Base-by-base conservation (phyloP, 768 basidiomycete genomes). In the Rhodotorula sphaerocarpa region DNA sequence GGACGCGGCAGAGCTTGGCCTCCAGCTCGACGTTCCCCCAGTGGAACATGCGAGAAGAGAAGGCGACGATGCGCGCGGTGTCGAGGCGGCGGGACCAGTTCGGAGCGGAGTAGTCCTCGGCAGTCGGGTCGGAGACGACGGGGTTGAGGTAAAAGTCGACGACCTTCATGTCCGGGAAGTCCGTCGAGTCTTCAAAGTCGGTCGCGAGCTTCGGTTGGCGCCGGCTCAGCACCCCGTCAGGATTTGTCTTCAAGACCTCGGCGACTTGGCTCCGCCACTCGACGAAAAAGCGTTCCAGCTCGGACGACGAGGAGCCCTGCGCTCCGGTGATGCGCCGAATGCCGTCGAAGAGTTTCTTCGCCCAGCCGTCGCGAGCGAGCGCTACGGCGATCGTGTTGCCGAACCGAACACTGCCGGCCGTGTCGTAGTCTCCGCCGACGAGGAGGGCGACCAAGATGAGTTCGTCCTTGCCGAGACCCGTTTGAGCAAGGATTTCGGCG, bases 391-490 rank as follows among this genome's bases (percentile, higher is more conserved):
- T 57, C 10, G 41, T 42, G 6, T 28, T 5, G 2, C 63, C 63
- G 42, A 47, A 33, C 25, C 43, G 34, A 15, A 25, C 33, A 42
- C 50, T 43, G 11, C 62, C 61, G 33, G 20, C 31, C 23, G 41
- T 57, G 23, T 55, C 46, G 52, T 71, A 71, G 36, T 71, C 70
- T 0, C 61, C 70, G n/a, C 70, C 70, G 0, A 39, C 23, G 36
- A 71, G 34, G 5, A 69, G 43, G 1, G 65, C 70, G 25, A 69
- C 36, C 23, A 71, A 50, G 51, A 69, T 67, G 28, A 71, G 53
- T 27, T 46, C 44, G 23, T 63, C 51, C 14, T 42, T 42, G 23
- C 27, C 44, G 54, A 71, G 54, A 2, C 53, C 46, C 15, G 57
- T 43, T 15, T 25, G 14, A 18, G 43, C 15, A 5, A 39, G 16